Conservation (phyloP, 345 rosid species). For the Draba incana region DNA sequence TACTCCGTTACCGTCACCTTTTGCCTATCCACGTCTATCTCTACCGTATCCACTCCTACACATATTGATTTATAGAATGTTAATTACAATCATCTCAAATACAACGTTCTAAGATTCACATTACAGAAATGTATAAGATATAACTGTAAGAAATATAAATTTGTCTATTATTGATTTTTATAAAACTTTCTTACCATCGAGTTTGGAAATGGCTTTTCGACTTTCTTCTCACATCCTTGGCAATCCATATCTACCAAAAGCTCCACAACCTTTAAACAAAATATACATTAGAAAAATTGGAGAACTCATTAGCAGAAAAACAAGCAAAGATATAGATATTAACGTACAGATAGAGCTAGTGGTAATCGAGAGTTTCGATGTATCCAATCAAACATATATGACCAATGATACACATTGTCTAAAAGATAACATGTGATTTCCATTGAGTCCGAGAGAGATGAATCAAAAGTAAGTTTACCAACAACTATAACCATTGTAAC, state of each 20-base stretch:
- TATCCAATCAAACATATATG: slow-evolving; percentile 56
- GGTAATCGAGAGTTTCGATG: slow-evolving; percentile 50
- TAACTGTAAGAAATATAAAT: no score
- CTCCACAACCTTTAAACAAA: slow-evolving; percentile 59
- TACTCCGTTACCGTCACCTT: slow-evolving; percentile 85
- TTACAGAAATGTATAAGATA: no score
- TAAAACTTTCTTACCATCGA: slow-evolving; percentile 51
- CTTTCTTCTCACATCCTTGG: slow-evolving; percentile 77
- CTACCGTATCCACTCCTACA: slow-evolving; percentile 74
- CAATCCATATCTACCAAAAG: slow-evolving; percentile 92
- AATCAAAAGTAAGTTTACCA: no score
- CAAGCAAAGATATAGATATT: neutral
- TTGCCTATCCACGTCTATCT: slow-evolving; percentile 72
- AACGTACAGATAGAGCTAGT: slow-evolving; percentile 68
- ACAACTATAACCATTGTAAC: no score
- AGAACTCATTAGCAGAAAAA: neutral
- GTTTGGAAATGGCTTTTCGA: slow-evolving; percentile 74
- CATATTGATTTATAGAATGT: no score
- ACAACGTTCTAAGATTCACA: neutral
- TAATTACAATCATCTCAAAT: neutral
- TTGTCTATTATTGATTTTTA: no score
- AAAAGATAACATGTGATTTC: no score
- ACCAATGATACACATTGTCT: no score
- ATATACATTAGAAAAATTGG: neutral
- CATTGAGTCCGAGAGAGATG: no score